These are phyloP conservation scores for Kluyveromyces starmeri DNA, from an alignment of 805 yeast genomes.

Conservation along the genomic window DNA sequence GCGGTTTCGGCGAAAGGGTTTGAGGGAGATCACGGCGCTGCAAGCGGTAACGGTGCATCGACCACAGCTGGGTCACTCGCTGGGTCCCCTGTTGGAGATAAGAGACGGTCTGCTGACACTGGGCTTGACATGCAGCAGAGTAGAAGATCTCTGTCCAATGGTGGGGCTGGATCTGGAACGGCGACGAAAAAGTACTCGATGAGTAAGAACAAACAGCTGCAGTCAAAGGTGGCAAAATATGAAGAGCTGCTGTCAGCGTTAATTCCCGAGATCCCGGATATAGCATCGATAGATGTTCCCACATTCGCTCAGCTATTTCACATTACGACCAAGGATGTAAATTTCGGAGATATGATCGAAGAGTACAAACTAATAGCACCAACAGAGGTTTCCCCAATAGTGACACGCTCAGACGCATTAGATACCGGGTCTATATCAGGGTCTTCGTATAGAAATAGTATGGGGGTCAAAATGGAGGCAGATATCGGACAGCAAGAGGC, in stretches of 20 bases:
- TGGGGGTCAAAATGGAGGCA: no score
- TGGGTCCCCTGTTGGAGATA: neutral
- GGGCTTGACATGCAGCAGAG: neutral
- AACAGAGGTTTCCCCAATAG: constrained; percentile 6
- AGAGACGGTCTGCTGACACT: neutral
- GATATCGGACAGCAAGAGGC: constrained; percentile 7
- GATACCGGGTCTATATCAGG: neutral
- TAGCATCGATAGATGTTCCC: constrained; percentile 20
- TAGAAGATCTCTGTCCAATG: neutral
- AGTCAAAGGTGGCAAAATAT: constrained; percentile 16
- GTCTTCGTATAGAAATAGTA: neutral
- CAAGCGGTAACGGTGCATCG: constrained; percentile 1
- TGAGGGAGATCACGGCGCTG: constrained; percentile 3
- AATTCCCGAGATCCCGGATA: constrained; percentile 22
- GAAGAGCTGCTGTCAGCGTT: constrained; percentile 17
- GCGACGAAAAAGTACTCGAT: constrained; percentile 3
- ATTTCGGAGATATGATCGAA: constrained; percentile 17
- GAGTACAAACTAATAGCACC: constrained; percentile 17
- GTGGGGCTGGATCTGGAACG: neutral
- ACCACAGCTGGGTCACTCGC: constrained; percentile 1
- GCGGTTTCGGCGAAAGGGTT: no score
- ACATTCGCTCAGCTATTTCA: constrained; percentile 20
- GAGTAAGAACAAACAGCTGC: constrained; percentile 13
- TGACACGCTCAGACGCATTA: constrained; percentile 4
- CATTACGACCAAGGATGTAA: constrained; percentile 11